Conservation (phyloP, 2,329 filamentous ascomycete genomes). For the Fusarium udum region DNA sequence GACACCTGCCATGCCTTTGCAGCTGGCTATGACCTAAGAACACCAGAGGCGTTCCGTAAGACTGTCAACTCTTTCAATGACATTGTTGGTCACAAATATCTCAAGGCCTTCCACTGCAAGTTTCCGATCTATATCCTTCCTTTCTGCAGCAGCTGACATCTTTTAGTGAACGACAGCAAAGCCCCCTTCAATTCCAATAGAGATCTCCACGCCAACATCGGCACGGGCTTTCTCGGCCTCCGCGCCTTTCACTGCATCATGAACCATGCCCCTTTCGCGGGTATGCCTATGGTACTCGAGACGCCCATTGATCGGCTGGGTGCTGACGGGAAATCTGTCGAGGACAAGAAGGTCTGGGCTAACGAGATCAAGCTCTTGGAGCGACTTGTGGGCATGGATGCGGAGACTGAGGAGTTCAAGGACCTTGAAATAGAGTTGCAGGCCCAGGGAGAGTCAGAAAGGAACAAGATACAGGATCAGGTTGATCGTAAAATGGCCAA, state of each 20-base stretch:
- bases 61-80: slow-evolving; percentile 82
- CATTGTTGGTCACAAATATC: slow-evolving; percentile 79
- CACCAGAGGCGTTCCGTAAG: slow-evolving; percentile 74
- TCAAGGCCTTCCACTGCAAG: slow-evolving; percentile 79
- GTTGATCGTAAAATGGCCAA: slow-evolving; percentile 78
- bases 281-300: slow-evolving; percentile 91
- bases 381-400: slow-evolving; percentile 84
- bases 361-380: slow-evolving; percentile 95
- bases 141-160: neutral
- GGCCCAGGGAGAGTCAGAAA: slow-evolving; percentile 73
- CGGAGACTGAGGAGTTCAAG: slow-evolving; percentile 76
- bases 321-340: slow-evolving; percentile 70
- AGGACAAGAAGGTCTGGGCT: slow-evolving; percentile 89
- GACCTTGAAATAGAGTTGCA: slow-evolving; percentile 72
- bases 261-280: slow-evolving; percentile 80
- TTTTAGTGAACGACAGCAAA: slow-evolving; percentile 89
- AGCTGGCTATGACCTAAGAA: slow-evolving; percentile 88
- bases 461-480: slow-evolving; percentile 79
- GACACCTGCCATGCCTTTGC: slow-evolving; percentile 98
- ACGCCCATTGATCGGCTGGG: slow-evolving; percentile 86
- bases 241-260: slow-evolving; percentile 91
- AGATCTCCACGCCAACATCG: slow-evolving; percentile 95
- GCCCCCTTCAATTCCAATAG: slow-evolving; percentile 83
- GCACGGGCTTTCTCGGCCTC: slow-evolving; percentile 90
- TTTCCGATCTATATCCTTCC: neutral